A percentile compares a stretch with the other conserved stretches of the same genome.
Conservation (phyloP, 2,329 filamentous ascomycete genomes). For the Ceratocystis lukuohia region DNA sequence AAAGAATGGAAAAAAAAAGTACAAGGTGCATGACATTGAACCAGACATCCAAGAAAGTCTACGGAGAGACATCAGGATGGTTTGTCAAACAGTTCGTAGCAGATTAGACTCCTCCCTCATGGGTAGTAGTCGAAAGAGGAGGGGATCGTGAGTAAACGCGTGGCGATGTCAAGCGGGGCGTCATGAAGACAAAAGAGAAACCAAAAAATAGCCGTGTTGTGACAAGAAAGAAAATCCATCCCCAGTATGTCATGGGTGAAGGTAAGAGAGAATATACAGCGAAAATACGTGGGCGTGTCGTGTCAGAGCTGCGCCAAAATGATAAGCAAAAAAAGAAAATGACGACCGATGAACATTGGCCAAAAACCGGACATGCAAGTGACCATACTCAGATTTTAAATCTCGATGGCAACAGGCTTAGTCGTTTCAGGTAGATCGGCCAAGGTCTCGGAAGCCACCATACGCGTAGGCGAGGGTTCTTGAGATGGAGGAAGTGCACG, state of each 20-base stretch:
- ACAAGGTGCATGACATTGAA: neutral
- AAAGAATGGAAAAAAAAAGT: conserved; percentile 8
- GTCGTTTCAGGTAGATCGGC: conserved; percentile 3
- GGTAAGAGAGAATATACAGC: conserved; percentile 6
- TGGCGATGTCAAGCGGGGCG: neutral
- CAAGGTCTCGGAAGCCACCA: neutral
- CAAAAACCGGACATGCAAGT: neutral
- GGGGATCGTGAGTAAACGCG: neutral
- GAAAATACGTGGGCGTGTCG: neutral
- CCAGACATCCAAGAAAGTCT: neutral
- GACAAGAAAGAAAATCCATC: neutral
- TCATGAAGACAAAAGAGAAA: conserved; percentile 4
- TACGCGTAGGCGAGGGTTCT: conserved; percentile 13
- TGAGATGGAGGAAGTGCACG: conserved; percentile 14
- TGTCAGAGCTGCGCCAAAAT: neutral
- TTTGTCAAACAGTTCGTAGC: neutral
- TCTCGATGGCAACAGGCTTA: conserved; percentile 13
- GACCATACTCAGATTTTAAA: neutral
- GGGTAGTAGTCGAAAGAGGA: neutral
- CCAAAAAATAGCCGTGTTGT: neutral
- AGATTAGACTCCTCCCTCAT: neutral
- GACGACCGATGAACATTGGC: neutral
- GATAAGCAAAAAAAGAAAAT: neutral
- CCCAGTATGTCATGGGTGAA: neutral
- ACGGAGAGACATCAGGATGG: neutral